Base-by-base conservation (phyloP, 140 eudicot species). In the Oenanthe javanica region DNA sequence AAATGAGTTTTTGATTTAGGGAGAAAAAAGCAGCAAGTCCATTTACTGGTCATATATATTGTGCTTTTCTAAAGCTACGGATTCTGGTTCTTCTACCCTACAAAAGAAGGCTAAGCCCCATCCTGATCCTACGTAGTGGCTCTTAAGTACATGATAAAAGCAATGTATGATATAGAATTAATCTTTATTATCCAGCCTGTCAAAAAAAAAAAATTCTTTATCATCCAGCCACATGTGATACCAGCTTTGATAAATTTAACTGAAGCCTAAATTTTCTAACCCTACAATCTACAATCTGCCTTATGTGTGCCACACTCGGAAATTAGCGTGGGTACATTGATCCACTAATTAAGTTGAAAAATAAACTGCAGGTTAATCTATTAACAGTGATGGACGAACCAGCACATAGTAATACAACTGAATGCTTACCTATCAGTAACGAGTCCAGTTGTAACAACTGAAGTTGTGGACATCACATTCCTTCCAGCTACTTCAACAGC, bases 401-500 rank as follows among this genome's bases (percentile, higher is more conserved):
- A 59, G 67, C 5, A n/a, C 14, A 61, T 1, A n/a, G 69, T 61
- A n/a, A 25, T 61, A n/a, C 5, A 38, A 31, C 36, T 23, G 40
- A 18, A 67, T 2, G 74, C 63, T 72, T 86, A 93, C 97, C 82
- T 93, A 27, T 90, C 96, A 0, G 90, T 83, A 79, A 94, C 96
- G 21, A 94, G 96, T 27, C 89, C 96, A 0, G 96, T 90, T 0
- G 98, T 90, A 8, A 92, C 96, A 9, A 80, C 87, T 40, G 97
- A 92, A 0, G 98, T 83, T 3, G 98, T 90, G 1, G 95, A 86
- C 97, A 94, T 89, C 12, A 94, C 96, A 9, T 89, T 88, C 86
- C 88, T 92, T 64, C 99, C 96, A 0, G 99, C 96, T 15, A 88
- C 89, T 82, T 94, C 97, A 80, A 92, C 99, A 38, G 97, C 99